phyloP scores from a whole-genome alignment of 2,329 filamentous ascomycete species.

The Ascochyta lentis region DNA sequence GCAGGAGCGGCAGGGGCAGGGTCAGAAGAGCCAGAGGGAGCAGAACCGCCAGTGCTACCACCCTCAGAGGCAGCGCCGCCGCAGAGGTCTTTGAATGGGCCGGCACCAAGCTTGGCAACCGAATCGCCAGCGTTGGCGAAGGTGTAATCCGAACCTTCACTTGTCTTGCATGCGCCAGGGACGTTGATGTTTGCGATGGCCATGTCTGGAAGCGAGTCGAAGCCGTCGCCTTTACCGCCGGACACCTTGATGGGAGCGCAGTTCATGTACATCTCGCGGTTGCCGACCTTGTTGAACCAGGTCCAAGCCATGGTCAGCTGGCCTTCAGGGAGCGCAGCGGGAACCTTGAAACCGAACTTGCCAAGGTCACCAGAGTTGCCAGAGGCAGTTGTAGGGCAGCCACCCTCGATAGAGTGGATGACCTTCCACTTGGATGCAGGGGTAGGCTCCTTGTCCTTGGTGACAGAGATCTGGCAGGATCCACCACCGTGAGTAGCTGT shows the following conservation, averaged over 20 bases:
- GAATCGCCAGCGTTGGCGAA: constrained; percentile 72
- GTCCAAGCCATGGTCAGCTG: constrained; percentile 84
- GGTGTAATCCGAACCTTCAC: constrained; percentile 51
- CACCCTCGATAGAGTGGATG: constrained; percentile 85
- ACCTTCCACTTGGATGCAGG: constrained; percentile 78
- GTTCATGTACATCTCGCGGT: constrained; percentile 97
- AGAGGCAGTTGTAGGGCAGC: constrained; percentile 65
- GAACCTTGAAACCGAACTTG: constrained; percentile 74
- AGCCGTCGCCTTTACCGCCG: constrained; percentile 57
- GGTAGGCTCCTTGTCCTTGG: constrained; percentile 74
- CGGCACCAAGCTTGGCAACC: constrained; percentile 42
- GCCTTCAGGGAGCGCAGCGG: constrained; percentile 74
- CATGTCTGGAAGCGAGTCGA: constrained; percentile 70
- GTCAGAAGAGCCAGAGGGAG: constrained; percentile 12
- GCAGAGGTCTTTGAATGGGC: constrained; percentile 36
- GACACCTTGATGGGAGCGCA: constrained; percentile 77
- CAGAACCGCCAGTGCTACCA: constrained; percentile 9
- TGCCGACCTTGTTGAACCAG: constrained; percentile 88
- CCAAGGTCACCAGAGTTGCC: constrained; percentile 50
- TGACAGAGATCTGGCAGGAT: constrained; percentile 85
- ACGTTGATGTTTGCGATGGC: constrained; percentile 70
- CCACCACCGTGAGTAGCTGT: constrained; percentile 85
- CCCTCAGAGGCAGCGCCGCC: constrained; percentile 20
- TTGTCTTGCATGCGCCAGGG: constrained; percentile 59
- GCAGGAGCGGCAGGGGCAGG: constrained; percentile 11